Evolutionary conservation across 148 eudicot species (phyloP).

Genomic region (Chenopodium quinoa): DNA sequence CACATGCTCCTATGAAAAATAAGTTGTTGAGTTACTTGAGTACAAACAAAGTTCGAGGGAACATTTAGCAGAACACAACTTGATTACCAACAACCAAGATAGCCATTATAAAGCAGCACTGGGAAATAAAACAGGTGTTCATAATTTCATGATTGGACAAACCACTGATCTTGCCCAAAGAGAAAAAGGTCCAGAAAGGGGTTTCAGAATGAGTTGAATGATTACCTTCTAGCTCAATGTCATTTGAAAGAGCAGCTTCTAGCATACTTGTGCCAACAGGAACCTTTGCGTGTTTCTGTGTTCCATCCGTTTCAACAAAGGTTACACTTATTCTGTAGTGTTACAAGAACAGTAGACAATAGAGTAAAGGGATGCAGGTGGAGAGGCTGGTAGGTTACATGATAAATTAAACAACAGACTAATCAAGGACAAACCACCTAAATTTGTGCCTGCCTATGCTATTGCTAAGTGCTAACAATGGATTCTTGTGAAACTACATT

Average conservation of each 20-base stretch:
- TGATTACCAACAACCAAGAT: not conserved
- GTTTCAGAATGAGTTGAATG: not conserved
- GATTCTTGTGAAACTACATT: not conserved
- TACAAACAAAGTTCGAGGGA: not conserved
- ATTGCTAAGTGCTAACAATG: not conserved
- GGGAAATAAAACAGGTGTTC: not conserved
- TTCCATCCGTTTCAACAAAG: constrained; percentile 86
- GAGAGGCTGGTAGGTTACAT: constrained; percentile 2
- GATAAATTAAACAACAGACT: not conserved
- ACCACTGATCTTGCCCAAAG: not conserved
- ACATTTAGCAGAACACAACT: not conserved
- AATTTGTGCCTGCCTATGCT: not conserved
- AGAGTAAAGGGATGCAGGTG: not conserved
- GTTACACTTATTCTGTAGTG: constrained; percentile 81
- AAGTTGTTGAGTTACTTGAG: constrained; percentile 14
- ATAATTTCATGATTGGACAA: not conserved
- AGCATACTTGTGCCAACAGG: constrained; percentile 90
- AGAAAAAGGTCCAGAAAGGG: not conserved
- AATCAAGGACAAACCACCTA: not conserved
- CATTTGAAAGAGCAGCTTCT: constrained; percentile 93
- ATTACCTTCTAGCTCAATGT: constrained; percentile 87
- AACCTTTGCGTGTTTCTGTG: constrained; percentile 64
- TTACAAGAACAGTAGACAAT: not conserved
- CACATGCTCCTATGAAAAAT: constrained; percentile 79
- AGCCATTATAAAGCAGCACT: not conserved